phyloP scores from a whole-genome alignment of 2,329 filamentous ascomycete species.

The Colletotrichum spaethianum region DNA sequence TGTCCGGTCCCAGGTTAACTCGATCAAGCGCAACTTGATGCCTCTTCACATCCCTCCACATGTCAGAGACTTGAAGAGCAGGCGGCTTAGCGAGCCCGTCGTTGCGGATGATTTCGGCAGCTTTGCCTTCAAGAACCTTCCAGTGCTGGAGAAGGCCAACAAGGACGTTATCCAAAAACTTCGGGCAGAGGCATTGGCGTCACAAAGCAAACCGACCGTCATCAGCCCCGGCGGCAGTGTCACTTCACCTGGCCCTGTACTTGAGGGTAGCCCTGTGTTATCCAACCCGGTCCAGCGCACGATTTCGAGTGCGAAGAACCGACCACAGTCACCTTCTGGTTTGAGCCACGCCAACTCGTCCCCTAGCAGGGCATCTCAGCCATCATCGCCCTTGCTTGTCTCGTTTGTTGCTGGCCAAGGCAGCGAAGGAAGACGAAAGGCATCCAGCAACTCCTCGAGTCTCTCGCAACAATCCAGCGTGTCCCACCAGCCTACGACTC shows the following conservation, averaged over 20 bases:
- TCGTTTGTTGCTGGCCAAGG: constrained; percentile 92
- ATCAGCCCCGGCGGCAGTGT: constrained; percentile 60
- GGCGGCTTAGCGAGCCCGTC: constrained; percentile 91
- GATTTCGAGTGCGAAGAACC: constrained; percentile 86
- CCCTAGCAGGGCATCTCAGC: constrained; percentile 83
- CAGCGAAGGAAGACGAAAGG: constrained; percentile 85
- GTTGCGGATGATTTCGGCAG: constrained; percentile 93
- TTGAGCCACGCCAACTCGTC: constrained; percentile 87
- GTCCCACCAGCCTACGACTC: constrained; percentile 78
- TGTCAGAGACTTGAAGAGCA: constrained; percentile 89
- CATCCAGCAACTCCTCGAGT: constrained; percentile 89
- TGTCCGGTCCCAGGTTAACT: constrained; percentile 88
- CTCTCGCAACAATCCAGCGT: constrained; percentile 82
- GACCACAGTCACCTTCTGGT: constrained; percentile 89
- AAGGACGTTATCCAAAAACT: constrained; percentile 99
- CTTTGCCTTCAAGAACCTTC: constrained; percentile 97
- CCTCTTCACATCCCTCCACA: constrained; percentile 97
- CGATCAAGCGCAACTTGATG: constrained; percentile 92
- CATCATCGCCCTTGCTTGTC: constrained; percentile 85
- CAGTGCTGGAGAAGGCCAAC: constrained; percentile 96
- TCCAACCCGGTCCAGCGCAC: constrained; percentile 86
- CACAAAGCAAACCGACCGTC: constrained; percentile 68
- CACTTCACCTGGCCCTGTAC: constrained; percentile 74
- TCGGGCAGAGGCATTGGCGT: constrained; percentile 87
- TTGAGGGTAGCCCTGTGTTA: constrained; percentile 89